Base-by-base conservation (phyloP, 2,329 filamentous ascomycete species). In the Aspergillus floridensis region DNA sequence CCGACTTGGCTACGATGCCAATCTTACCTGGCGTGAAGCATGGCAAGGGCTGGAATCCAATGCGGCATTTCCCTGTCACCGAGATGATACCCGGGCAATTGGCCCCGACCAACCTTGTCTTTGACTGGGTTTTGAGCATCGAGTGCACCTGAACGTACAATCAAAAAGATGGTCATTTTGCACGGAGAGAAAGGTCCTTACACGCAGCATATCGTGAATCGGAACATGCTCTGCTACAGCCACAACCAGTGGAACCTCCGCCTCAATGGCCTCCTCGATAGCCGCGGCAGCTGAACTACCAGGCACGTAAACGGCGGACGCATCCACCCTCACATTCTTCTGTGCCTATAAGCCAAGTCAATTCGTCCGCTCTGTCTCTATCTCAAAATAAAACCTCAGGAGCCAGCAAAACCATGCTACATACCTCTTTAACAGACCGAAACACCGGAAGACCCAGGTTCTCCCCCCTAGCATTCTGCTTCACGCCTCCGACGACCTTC, bases 61-160 rank as follows among this genome's bases (percentile, higher is more conserved):
- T 86, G 49, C 86, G 81, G 66, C 90, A 93, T 66, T 82, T 84
- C 2, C 86, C 87, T 22, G 87, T 83, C 0, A 89, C 87, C 4
- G 88, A 89, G 58, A 93, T 91, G 62, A 93, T 92, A 0, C 90
- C 90, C 0, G 90, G 89, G 21, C 88, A 89, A 70, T 93, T 93
- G n/a, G 90, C 88, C 1, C 90, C 90, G 0, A 93, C 88, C 0
- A 93, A 81, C 6, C 90, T 81, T 0, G 88, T 90, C 65, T 84
- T 88, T 1, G 82, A 87, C 70, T 93, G 90, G 0, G 88, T 89
- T 62, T 85, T 81, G 4, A 93, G 81, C 52, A 91, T 86, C 24
- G 87, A 86, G 54, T 91, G 87, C 54, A 90, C 85, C 76, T 89
- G 57, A 35, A 44, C 3, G 35, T 29, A 8, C 14, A 54, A 62